Base-by-base conservation (phyloP, 192 early-diverging fungal species). In the Backusella parvicylindrica region DNA sequence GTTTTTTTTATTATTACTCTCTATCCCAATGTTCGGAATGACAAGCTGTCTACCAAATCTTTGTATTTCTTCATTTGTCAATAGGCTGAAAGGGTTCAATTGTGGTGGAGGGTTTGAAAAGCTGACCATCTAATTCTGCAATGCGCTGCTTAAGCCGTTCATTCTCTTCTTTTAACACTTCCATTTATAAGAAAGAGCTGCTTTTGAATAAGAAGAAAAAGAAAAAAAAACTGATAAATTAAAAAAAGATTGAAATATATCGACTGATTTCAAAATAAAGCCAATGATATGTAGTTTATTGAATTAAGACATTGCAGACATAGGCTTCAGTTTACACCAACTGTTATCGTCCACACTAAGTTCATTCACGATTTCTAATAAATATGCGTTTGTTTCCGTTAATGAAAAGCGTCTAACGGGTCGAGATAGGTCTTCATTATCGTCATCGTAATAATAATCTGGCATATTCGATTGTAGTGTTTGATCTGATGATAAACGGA, bases 41-140 rank as follows among this genome's bases (percentile, higher is more conserved):
- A 98, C 89, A 35, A 98, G 85, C 75, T 98, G 96, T 11, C 96
- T 88, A 38, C 93, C 91, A 83, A 90, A 96, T 1, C 95, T 86
- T 41, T 86, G 81, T 74, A 96, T 93, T 79, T 95, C 93, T 0
- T 84, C 87, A 71, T 89, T 90, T 16, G 82, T 76, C 77, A 2
- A 82, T 83, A 33, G n/a, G 38, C 47, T 75, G n/a, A 30, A 75
- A 65, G n/a, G 32, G 64, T 68, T 41, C 40, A 28, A 21, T 53
- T 53, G 50, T 53, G 3, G 3, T 13, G 3, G 18, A 13, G 2
- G 11, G 3, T 16, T 16, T 12, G 13, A 13, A 3, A 3, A 75
- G 36, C 31, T 75, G 73, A 12, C 40, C 36, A 33, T 75, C 73
- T 6, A 75, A 49, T n/a, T 75, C 21, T 33, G 26, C 40, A 2